A percentile compares a stretch with the other conserved stretches of the same genome.
These are phyloP conservation scores for Penicillium sp. DNA, from an alignment of 2,329 filamentous ascomycete genomes.

Conservation along the genomic window DNA sequence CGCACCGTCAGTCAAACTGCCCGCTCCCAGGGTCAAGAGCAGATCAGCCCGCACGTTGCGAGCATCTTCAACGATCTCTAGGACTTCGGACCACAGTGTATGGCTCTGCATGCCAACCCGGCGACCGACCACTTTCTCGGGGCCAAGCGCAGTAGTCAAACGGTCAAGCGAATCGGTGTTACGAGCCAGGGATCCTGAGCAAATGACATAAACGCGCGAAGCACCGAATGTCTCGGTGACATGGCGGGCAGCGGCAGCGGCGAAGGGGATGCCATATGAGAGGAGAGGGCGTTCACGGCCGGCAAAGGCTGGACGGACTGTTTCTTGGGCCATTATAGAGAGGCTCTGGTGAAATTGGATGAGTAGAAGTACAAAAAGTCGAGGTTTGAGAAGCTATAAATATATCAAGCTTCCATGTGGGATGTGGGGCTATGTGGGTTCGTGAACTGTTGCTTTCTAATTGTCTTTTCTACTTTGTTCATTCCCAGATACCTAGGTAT, in stretches of 20 bases:
- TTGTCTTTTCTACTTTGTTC: no score
- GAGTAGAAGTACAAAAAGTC: neutral
- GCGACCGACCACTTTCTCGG: conserved; percentile 39
- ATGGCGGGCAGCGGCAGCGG: conserved; percentile 45
- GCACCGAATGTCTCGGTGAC: conserved; percentile 43
- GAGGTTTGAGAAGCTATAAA: neutral
- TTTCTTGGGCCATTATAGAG: conserved; percentile 27
- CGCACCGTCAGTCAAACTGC: conserved; percentile 53
- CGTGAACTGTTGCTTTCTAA: neutral
- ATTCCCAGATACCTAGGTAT: no score
- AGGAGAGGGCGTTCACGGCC: conserved; percentile 40
- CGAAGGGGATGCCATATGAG: conserved; percentile 47
- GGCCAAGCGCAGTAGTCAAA: conserved; percentile 41
- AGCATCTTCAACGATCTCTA: conserved; percentile 45
- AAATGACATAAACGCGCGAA: conserved; percentile 48
- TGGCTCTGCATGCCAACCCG: conserved; percentile 52
- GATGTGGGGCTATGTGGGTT: conserved; percentile 2
- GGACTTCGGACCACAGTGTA: conserved; percentile 50
- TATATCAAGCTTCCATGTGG: conserved; percentile 6
- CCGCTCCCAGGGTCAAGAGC: conserved; percentile 52
- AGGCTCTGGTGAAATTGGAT: neutral
- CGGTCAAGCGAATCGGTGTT: conserved; percentile 45
- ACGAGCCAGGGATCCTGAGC: conserved; percentile 46
- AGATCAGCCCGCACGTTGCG: conserved; percentile 42
- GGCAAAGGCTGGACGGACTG: conserved; percentile 35